These are phyloP conservation scores for Mimosa pudica DNA, from an alignment of 306 rosid genomes.

Conservation along the genomic window DNA sequence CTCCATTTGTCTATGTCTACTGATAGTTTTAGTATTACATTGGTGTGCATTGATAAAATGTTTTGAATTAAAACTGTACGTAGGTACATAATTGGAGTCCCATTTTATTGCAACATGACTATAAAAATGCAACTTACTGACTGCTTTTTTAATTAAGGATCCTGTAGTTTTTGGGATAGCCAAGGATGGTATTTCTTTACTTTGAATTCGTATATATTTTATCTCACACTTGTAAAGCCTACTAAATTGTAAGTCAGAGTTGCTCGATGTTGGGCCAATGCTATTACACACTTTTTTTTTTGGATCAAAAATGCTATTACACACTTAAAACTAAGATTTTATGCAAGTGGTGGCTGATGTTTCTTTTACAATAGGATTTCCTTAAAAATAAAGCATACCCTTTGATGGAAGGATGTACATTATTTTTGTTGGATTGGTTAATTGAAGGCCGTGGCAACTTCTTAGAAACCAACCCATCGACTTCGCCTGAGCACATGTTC, in stretches of 20 bases:
- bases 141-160: conserved; percentile 15
- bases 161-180: conserved; percentile 5
- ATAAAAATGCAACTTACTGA: conserved; percentile 17
- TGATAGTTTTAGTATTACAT: conserved; percentile 12
- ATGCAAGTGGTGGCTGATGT: conserved; percentile 30
- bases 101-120: conserved; percentile 4
- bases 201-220: conserved; percentile 4
- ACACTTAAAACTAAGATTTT: background rate
- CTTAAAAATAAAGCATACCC: conserved; percentile 89
- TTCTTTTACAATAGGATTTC: conserved; percentile 61
- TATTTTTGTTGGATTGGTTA: conserved; percentile 97
- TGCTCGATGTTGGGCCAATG: conserved; percentile 4
- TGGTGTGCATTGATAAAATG: background rate
- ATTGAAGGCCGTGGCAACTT: conserved; percentile 77
- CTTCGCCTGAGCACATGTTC: conserved; percentile 98
- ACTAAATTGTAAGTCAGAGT: background rate
- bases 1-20: background rate
- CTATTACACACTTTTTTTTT: background rate
- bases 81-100: conserved; percentile 17
- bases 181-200: conserved; percentile 19
- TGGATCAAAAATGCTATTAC: background rate
- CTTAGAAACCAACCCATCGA: conserved; percentile 94
- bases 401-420: conserved; percentile 90
- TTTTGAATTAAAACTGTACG: background rate
- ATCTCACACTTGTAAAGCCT: background rate